A percentile compares a stretch with the other conserved stretches of the same genome.
phyloP scores from a whole-genome alignment of 2,329 filamentous ascomycete genomes.

The Davidsoniella neocaledoniae region DNA sequence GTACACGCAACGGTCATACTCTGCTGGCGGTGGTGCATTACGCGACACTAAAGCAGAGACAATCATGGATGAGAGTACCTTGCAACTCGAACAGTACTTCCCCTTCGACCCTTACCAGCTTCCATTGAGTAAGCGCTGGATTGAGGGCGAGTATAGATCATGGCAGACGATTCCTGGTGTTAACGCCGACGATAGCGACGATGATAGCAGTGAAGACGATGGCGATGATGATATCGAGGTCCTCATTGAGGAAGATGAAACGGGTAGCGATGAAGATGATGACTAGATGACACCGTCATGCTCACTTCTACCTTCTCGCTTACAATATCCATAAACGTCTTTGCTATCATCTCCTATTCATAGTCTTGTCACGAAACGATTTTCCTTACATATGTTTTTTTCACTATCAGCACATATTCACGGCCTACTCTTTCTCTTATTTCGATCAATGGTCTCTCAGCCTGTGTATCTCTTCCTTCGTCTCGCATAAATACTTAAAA shows the following conservation, averaged over 20 bases:
- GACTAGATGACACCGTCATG: no score
- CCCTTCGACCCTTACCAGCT: constrained; percentile 95
- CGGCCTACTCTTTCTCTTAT: no score
- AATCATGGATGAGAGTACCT: constrained; percentile 48
- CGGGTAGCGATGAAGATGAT: constrained; percentile 29
- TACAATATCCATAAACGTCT: no score
- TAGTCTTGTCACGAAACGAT: no score
- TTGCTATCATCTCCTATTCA: no score
- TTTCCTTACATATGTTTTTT: no score
- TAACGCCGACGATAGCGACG: constrained; percentile 39
- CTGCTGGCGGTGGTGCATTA: constrained; percentile 28
- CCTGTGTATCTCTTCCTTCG: no score
- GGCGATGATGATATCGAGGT: constrained; percentile 26
- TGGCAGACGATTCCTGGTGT: constrained; percentile 64
- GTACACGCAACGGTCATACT: constrained; percentile 40
- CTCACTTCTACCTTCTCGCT: no score
- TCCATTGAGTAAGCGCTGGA: constrained; percentile 72
- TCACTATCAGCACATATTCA: no score
- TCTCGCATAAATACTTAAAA: no score
- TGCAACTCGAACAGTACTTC: constrained; percentile 86
- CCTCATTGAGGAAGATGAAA: constrained; percentile 32
- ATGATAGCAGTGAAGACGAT: constrained; percentile 33
- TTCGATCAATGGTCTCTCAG: no score
- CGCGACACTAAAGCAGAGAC: constrained; percentile 11
- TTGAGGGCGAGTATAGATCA: constrained; percentile 66